These are phyloP conservation scores for Fusarium bactridioides DNA, from an alignment of 2,329 filamentous ascomycete genomes.

Conservation along the genomic window DNA sequence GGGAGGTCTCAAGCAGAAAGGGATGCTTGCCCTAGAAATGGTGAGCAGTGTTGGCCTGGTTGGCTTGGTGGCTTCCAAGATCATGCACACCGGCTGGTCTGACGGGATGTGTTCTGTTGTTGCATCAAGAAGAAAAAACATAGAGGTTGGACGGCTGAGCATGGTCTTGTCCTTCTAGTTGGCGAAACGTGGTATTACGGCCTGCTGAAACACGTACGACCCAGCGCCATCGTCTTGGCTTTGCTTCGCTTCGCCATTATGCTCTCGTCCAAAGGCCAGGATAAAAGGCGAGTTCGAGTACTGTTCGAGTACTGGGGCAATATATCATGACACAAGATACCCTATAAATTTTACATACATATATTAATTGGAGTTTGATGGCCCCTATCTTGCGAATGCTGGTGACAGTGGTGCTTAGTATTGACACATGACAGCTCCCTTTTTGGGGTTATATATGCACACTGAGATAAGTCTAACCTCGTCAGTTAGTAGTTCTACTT, in stretches of 20 bases:
- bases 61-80: slow-evolving; percentile 74
- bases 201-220: neutral
- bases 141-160: slow-evolving; percentile 34
- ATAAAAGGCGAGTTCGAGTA: neutral
- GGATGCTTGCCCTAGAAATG: slow-evolving; percentile 75
- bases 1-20: slow-evolving; percentile 69
- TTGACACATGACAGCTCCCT: neutral
- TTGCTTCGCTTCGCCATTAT: neutral
- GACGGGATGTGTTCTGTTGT: slow-evolving; percentile 33
- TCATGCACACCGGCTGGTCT: slow-evolving; percentile 47
- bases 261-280: neutral
- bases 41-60: slow-evolving; percentile 77
- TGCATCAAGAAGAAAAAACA: slow-evolving; percentile 20
- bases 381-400: neutral
- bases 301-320: neutral
- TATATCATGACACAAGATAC: slow-evolving; percentile 31
- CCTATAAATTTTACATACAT: slow-evolving; percentile 19
- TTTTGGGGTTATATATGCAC: neutral
- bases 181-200: neutral
- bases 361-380: neutral
- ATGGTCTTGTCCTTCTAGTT: slow-evolving; percentile 33
- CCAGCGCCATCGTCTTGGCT: neutral
- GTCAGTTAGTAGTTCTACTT: neutral
- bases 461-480: neutral
- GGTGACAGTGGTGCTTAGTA: neutral